phyloP scores from a whole-genome alignment of 805 yeast species.

The Metschnikowia aberdeeniae region DNA sequence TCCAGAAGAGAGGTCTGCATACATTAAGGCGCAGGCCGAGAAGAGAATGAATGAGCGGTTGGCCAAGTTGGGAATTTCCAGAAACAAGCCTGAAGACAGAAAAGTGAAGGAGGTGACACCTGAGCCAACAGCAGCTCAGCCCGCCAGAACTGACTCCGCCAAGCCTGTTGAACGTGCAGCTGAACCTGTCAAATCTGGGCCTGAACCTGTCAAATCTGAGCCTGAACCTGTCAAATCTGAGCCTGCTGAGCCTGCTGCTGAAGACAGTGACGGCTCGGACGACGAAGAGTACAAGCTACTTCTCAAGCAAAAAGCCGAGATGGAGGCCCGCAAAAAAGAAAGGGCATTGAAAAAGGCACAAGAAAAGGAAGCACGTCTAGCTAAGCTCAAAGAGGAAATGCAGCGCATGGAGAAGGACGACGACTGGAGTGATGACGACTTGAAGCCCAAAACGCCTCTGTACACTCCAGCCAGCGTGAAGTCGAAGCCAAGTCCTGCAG shows the following conservation, averaged over 20 bases:
- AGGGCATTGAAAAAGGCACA: slow-evolving; percentile 49
- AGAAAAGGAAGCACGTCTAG: slow-evolving; percentile 58
- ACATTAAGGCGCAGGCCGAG: slow-evolving; percentile 72
- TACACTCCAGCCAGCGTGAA: slow-evolving; percentile 11
- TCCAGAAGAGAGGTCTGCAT: slow-evolving; percentile 71
- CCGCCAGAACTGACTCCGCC: neutral
- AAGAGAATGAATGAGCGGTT: slow-evolving; percentile 78
- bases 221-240: neutral
- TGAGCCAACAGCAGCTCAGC: neutral
- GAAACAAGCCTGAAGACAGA: slow-evolving; percentile 23
- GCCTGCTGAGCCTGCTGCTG: neutral
- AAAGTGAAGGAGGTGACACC: neutral
- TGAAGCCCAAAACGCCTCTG: slow-evolving; percentile 13
- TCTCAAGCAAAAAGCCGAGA: slow-evolving; percentile 38
- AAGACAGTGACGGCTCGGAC: slow-evolving; percentile 34
- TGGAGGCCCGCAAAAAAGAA: slow-evolving; percentile 41
- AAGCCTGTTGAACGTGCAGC: neutral
- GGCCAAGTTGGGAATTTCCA: slow-evolving; percentile 71
- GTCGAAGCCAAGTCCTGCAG: neutral
- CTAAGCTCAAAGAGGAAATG: slow-evolving; percentile 55
- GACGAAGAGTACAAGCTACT: slow-evolving; percentile 46
- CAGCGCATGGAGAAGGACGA: slow-evolving; percentile 32
- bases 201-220: neutral
- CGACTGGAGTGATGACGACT: slow-evolving; percentile 33
- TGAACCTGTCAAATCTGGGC: neutral